Percentiles rank a stretch among this genome's conserved stretches.
These are phyloP conservation scores for Stemphylium beticola DNA, from an alignment of 2,329 filamentous ascomycete genomes.

Conservation along the genomic window DNA sequence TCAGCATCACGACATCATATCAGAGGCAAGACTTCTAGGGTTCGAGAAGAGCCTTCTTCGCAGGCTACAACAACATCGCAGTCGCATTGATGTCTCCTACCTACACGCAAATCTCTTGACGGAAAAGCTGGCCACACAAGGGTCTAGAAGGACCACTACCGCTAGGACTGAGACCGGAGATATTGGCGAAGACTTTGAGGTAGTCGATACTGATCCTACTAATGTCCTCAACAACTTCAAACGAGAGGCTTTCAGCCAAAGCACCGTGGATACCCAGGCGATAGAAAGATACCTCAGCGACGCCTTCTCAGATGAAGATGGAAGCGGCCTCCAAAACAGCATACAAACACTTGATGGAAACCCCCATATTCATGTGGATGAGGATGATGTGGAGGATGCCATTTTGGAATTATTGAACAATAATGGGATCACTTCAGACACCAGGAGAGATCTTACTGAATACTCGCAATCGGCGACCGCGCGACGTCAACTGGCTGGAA, in stretches of 20 bases:
- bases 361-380: constrained; percentile 45
- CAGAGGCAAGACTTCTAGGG: constrained; percentile 52
- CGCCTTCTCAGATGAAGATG: constrained; percentile 17
- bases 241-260: constrained; percentile 20
- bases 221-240: constrained; percentile 55
- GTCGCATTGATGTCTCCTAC: constrained; percentile 62
- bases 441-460: constrained; percentile 39
- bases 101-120: constrained; percentile 62
- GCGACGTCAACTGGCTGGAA: constrained; percentile 30
- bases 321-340: constrained; percentile 17
- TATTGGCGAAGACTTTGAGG: constrained; percentile 52
- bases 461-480: constrained; percentile 34
- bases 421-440: constrained; percentile 59
- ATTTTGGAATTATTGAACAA: constrained; percentile 58
- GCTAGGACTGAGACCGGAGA: constrained; percentile 28
- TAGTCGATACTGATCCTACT: constrained; percentile 61
- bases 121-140: constrained; percentile 37
- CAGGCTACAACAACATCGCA: constrained; percentile 57
- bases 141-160: constrained; percentile 25
- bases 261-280: constrained; percentile 22
- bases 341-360: constrained; percentile 24
- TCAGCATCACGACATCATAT: constrained; percentile 60
- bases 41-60: constrained; percentile 58
- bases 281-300: constrained; percentile 29
- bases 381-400: constrained; percentile 52